Conservation (phyloP, 2,329 filamentous ascomycete species). For the Endoconidiophora polonica region DNA sequence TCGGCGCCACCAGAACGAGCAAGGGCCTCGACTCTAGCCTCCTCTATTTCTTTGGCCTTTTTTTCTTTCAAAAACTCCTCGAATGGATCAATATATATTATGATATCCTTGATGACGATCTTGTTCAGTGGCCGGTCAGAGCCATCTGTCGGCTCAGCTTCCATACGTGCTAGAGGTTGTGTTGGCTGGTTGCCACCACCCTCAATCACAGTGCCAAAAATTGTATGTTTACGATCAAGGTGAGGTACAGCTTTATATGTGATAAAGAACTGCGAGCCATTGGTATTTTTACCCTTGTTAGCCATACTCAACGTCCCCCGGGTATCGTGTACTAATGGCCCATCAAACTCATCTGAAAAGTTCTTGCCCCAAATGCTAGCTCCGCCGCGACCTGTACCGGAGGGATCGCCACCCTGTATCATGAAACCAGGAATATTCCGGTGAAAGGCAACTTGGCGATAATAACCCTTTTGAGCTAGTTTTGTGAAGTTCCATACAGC, state of each 20-base stretch:
- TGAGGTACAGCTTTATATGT: slow-evolving; percentile 73
- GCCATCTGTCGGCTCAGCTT: slow-evolving; percentile 59
- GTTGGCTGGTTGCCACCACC: slow-evolving; percentile 28
- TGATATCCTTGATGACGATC: slow-evolving; percentile 65
- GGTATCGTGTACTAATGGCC: slow-evolving; percentile 65
- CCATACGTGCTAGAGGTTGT: slow-evolving; percentile 57
- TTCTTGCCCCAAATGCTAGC: slow-evolving; percentile 85
- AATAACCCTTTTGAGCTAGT: slow-evolving; percentile 78
- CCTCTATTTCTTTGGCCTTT: slow-evolving; percentile 41
- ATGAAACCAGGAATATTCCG: slow-evolving; percentile 93
- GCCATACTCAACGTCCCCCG: slow-evolving; percentile 83
- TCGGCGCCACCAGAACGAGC: slow-evolving; percentile 54
- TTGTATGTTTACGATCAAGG: slow-evolving; percentile 90
- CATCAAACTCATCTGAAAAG: slow-evolving; percentile 86
- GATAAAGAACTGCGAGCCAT: slow-evolving; percentile 89
- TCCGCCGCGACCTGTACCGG: slow-evolving; percentile 82
- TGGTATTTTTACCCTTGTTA: slow-evolving; percentile 97
- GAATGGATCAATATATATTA: slow-evolving; percentile 86
- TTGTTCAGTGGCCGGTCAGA: slow-evolving; percentile 59
- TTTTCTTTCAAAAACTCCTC: slow-evolving; percentile 76
- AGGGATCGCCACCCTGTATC: slow-evolving; percentile 93
- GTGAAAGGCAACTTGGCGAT: slow-evolving; percentile 70
- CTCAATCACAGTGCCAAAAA: slow-evolving; percentile 75
- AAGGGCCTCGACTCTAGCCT: slow-evolving; percentile 44
- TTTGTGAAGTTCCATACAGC: slow-evolving; percentile 96